A percentile compares a stretch with the other conserved stretches of the same genome.
These are phyloP conservation scores for Peronosclerospora sorghi DNA, from an alignment of 352 stramenopile species.

Conservation along the genomic window DNA sequence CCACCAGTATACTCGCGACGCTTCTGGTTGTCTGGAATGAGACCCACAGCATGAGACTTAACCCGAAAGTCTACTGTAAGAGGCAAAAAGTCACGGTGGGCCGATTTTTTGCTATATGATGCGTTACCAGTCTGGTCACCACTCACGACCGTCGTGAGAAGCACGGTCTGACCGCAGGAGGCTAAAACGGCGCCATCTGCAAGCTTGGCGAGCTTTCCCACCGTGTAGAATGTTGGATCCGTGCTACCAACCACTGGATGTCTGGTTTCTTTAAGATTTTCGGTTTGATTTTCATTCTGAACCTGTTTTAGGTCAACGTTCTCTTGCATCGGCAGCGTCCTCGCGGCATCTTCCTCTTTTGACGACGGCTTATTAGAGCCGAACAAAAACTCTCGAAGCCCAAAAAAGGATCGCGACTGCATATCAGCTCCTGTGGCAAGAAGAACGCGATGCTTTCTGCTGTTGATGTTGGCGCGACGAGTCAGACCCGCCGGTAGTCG, in stretches of 20 bases:
- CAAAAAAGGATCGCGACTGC: slow-evolving; percentile 48
- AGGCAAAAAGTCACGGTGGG: slow-evolving; percentile 67
- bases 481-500: slow-evolving; percentile 12
- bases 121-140: slow-evolving; percentile 26
- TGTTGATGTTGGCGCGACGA: slow-evolving; percentile 4
- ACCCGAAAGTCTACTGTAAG: slow-evolving; percentile 92
- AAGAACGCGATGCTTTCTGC: background rate
- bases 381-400: slow-evolving; percentile 55
- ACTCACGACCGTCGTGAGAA: slow-evolving; percentile 82
- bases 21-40: slow-evolving; percentile 83
- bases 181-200: slow-evolving; percentile 80
- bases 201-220: slow-evolving; percentile 74
- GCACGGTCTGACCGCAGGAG: slow-evolving; percentile 71
- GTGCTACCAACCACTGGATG: slow-evolving; percentile 34
- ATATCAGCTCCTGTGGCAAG: background rate
- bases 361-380: slow-evolving; percentile 30
- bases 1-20: slow-evolving; percentile 84
- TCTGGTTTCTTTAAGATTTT: slow-evolving; percentile 9
- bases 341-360: slow-evolving; percentile 14
- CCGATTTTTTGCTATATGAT: slow-evolving; percentile 4
- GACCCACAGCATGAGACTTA: slow-evolving; percentile 73
- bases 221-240: slow-evolving; percentile 43
- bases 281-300: slow-evolving; percentile 1
- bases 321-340: slow-evolving; percentile 1
- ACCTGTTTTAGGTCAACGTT: slow-evolving; percentile 3